Conservation (phyloP, 2,329 filamentous ascomycete genomes). For the Talaromyces sp. region DNA sequence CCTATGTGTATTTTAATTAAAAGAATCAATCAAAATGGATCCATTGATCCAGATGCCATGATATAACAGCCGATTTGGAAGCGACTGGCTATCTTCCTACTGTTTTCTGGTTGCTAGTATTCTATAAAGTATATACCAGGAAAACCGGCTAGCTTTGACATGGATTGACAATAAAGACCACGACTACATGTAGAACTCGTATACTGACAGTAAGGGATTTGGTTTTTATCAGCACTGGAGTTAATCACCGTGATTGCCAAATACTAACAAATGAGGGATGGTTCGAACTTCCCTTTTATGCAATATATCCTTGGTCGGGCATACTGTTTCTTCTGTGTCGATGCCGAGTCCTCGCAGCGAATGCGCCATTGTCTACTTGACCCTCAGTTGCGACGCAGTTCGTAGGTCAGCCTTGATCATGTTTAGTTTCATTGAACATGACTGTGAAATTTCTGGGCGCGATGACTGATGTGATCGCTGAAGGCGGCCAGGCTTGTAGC, state of each 20-base stretch:
- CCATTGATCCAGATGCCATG: too few relatives aligned
- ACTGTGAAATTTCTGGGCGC: not conserved
- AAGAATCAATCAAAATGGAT: too few relatives aligned
- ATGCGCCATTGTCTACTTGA: not conserved
- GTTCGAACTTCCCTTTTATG: too few relatives aligned
- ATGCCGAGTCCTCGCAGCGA: not conserved
- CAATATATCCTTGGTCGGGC: not conserved
- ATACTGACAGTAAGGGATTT: not conserved
- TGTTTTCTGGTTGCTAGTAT: too few relatives aligned
- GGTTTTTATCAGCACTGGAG: not conserved
- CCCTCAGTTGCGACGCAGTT: not conserved
- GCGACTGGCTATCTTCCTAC: too few relatives aligned
- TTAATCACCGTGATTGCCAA: not conserved
- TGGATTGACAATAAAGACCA: too few relatives aligned
- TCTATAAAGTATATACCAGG: too few relatives aligned
- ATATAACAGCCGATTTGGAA: too few relatives aligned
- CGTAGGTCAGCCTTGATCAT: not conserved
- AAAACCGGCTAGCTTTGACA: too few relatives aligned
- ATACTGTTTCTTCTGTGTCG: not conserved
- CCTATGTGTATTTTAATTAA: too few relatives aligned
- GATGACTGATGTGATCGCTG: not conserved
- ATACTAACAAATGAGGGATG: not conserved
- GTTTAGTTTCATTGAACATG: not conserved
- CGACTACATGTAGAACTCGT: not conserved
- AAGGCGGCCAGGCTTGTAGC: not conserved